Evolutionary conservation across 148 eudicot species (phyloP).

Genomic region (Persicaria maculosa): DNA sequence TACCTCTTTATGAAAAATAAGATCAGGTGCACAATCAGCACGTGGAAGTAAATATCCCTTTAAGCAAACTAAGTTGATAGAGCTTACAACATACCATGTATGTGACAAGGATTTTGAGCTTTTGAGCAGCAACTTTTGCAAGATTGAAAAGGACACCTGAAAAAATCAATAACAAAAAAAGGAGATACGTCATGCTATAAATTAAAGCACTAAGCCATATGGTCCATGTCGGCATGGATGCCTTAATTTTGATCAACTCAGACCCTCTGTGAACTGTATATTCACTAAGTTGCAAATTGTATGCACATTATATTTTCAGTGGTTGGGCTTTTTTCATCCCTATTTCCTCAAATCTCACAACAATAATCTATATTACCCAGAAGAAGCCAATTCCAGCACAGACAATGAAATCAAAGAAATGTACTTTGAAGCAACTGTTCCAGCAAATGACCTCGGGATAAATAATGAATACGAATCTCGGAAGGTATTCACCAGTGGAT

Average conservation of each 20-base stretch:
- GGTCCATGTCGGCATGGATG: neutral
- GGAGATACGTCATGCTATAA: constrained; percentile 9
- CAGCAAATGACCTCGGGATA: neutral
- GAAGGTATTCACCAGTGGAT: neutral
- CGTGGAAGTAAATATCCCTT: neutral
- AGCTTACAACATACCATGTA: constrained; percentile 28
- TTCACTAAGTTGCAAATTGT: neutral
- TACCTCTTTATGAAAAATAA: neutral
- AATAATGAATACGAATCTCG: neutral
- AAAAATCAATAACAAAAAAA: neutral
- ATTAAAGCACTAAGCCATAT: neutral
- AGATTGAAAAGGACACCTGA: constrained; percentile 40
- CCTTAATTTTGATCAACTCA: neutral
- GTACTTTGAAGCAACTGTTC: neutral
- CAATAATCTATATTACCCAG: neutral
- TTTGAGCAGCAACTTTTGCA: constrained; percentile 51
- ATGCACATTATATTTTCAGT: no score
- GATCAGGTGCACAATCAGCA: neutral
- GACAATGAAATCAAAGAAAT: neutral
- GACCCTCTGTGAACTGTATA: neutral
- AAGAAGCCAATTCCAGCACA: neutral
- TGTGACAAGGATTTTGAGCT: constrained; percentile 46
- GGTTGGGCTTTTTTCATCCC: no score
- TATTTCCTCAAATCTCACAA: neutral
- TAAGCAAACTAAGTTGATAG: neutral